Percentiles rank a stretch among this genome's conserved stretches.
These are phyloP conservation scores for Mortierella claussenii DNA, from an alignment of 192 early-diverging fungal genomes.

Conservation along the genomic window DNA sequence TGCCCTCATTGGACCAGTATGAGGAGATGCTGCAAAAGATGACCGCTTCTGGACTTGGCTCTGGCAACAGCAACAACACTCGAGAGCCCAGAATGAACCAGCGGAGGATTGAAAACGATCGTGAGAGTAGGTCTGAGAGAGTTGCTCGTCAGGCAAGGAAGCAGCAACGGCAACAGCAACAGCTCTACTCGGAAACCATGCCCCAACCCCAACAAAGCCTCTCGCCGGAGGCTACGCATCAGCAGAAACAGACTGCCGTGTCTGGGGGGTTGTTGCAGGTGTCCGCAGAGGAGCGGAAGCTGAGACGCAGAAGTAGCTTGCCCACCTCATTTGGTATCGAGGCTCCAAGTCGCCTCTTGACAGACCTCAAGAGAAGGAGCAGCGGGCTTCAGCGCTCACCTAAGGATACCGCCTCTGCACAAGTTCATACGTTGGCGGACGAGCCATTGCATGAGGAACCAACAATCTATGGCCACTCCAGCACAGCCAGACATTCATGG, in stretches of 20 bases:
- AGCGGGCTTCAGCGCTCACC: conserved; percentile 12
- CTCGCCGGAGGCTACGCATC: too few relatives aligned
- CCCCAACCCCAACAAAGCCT: background rate
- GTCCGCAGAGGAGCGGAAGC: conserved; percentile 17
- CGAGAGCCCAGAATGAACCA: conserved; percentile 1
- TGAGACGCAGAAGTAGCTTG: conserved; percentile 37
- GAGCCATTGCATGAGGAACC: background rate
- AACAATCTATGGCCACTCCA: background rate
- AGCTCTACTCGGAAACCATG: background rate
- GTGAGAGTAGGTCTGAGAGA: conserved; percentile 1
- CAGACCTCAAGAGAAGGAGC: conserved; percentile 12
- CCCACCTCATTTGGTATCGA: conserved; percentile 27
- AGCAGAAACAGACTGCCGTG: too few relatives aligned
- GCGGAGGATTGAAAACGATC: conserved; percentile 18
- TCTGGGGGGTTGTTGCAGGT: background rate
- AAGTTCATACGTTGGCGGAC: background rate
- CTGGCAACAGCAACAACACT: background rate
- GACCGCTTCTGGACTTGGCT: conserved; percentile 11
- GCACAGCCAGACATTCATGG: conserved; percentile 6
- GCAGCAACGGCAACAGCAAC: conserved; percentile 13
- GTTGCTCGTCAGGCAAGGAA: conserved; percentile 11
- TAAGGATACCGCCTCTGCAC: background rate
- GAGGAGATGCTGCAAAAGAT: conserved; percentile 49
- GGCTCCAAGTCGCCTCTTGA: background rate
- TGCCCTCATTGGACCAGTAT: conserved; percentile 41